These are phyloP conservation scores for Gossypium mustelinum DNA, from an alignment of 345 rosid species.

Conservation along the genomic window DNA sequence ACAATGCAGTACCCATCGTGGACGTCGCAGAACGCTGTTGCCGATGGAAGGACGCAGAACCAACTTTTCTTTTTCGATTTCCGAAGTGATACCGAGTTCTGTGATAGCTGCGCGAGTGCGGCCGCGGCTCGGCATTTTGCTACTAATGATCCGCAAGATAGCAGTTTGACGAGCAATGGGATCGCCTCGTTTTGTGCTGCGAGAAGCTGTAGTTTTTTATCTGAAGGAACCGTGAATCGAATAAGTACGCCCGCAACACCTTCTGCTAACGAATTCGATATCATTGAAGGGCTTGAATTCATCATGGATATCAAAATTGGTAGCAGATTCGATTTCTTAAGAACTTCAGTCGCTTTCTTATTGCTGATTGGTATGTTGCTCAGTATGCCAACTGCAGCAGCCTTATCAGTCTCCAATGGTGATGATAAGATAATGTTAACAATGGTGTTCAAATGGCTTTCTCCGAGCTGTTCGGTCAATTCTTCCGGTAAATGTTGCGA, in stretches of 20 bases:
- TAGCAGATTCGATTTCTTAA: slow-evolving; percentile 39
- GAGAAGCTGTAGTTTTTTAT: slow-evolving; percentile 52
- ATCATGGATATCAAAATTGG: slow-evolving; percentile 39
- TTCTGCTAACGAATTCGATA: neutral
- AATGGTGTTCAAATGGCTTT: slow-evolving; percentile 31
- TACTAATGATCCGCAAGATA: slow-evolving; percentile 38
- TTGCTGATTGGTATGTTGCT: slow-evolving; percentile 45
- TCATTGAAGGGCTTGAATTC: slow-evolving; percentile 23
- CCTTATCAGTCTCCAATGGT: slow-evolving; percentile 35
- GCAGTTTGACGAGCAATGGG: slow-evolving; percentile 48
- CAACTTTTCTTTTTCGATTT: slow-evolving; percentile 41
- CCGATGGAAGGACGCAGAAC: slow-evolving; percentile 42
- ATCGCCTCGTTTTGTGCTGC: slow-evolving; percentile 50
- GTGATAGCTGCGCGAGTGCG: slow-evolving; percentile 61
- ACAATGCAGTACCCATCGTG: slow-evolving; percentile 46
- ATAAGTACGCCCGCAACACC: slow-evolving; percentile 29
- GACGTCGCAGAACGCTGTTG: slow-evolving; percentile 42
- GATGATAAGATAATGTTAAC: slow-evolving; percentile 38
- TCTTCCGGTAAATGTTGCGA: slow-evolving; percentile 43
- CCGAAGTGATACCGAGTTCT: slow-evolving; percentile 44
- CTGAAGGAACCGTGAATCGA: slow-evolving; percentile 54
- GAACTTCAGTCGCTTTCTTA: slow-evolving; percentile 46
- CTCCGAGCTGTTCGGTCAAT: slow-evolving; percentile 55
- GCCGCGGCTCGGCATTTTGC: slow-evolving; percentile 51
- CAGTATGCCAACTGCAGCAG: slow-evolving; percentile 56